Conservation (phyloP, 2,329 filamentous ascomycete species). For the Knufia petricola region DNA sequence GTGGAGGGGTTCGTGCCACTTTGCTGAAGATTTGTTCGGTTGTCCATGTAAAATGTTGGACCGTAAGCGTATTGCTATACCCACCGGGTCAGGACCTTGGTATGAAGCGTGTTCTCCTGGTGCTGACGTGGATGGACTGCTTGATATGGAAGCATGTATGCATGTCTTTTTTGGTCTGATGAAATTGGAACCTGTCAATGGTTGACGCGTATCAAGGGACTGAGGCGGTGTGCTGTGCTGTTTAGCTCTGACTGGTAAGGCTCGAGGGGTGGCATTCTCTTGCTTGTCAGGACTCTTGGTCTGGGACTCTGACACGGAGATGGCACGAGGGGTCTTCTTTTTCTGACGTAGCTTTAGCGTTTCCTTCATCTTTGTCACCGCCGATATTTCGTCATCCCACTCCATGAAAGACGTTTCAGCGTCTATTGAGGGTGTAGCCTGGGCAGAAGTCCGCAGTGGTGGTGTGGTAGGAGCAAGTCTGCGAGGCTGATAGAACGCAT, state of each 20-base stretch:
- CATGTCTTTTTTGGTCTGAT: background rate
- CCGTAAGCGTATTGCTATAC: background rate
- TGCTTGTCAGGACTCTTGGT: background rate
- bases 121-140: background rate
- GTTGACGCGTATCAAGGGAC: background rate
- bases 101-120: background rate
- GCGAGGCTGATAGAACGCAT: background rate
- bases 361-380: background rate
- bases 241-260: background rate
- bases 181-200: background rate
- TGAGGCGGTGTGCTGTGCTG: background rate
- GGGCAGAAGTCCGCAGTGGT: background rate
- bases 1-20: too few relatives aligned
- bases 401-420: slow-evolving; percentile 1
- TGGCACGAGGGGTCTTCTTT: background rate
- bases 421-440: background rate
- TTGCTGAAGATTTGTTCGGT: too few relatives aligned
- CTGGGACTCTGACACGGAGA: background rate
- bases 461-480: background rate
- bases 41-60: too few relatives aligned
- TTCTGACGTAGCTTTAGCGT: background rate
- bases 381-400: background rate
- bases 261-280: background rate
- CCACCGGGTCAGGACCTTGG: background rate
- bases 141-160: background rate